Percentiles rank a stretch among this genome's conserved stretches.
Conservation (phyloP, 345 rosid species). For the Cardiospermum halicacabum region DNA sequence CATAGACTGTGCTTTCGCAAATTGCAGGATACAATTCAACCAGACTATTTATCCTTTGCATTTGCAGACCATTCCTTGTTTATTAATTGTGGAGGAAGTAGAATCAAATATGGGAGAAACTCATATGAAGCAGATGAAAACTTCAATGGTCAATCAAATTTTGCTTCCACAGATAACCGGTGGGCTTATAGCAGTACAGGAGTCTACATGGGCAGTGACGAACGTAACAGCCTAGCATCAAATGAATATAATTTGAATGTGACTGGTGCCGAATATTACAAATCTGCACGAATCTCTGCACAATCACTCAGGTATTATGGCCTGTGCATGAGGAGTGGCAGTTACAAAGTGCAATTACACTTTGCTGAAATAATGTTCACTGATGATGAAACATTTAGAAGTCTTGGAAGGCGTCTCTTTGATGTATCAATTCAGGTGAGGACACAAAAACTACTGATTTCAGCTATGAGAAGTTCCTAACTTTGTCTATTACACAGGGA, state of each 20-base stretch:
- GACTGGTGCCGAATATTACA: constrained; percentile 34
- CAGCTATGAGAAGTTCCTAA: not conserved
- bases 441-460: not conserved
- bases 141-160: constrained; percentile 32
- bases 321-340: constrained; percentile 51
- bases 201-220: constrained; percentile 17
- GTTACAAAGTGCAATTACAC: constrained; percentile 63
- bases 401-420: constrained; percentile 67
- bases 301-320: constrained; percentile 78
- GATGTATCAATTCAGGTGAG: constrained; percentile 77
- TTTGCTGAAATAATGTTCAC: constrained; percentile 87
- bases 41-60: not conserved
- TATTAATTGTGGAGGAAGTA: constrained; percentile 72
- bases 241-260: constrained; percentile 32
- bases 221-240: constrained; percentile 9
- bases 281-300: constrained; percentile 66
- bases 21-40: not conserved
- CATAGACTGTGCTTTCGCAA: not conserved
- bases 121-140: constrained; percentile 46
- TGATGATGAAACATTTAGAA: constrained; percentile 38
- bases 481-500: constrained; percentile 42
- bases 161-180: constrained; percentile 18
- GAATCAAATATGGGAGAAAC: constrained; percentile 15
- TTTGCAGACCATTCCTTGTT: constrained; percentile 60
- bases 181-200: constrained; percentile 93